phyloP scores from a whole-genome alignment of 2,329 filamentous ascomycete genomes.

The Clonostachys rhizophaga region DNA sequence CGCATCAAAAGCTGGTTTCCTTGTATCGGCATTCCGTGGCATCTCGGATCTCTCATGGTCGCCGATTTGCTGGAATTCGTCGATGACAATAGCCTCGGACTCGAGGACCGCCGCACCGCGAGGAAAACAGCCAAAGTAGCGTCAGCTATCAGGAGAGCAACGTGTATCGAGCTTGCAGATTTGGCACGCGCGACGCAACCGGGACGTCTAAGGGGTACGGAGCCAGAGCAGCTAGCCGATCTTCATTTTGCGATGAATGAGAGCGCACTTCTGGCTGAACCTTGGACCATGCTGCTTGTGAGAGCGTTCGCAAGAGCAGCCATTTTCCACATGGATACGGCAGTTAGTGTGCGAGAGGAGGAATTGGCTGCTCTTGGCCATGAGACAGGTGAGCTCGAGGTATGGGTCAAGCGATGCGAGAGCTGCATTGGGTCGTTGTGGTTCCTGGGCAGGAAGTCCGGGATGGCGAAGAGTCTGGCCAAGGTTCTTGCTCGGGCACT shows the following conservation, averaged over 20 bases:
- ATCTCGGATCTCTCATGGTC: constrained; percentile 48
- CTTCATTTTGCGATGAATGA: constrained; percentile 50
- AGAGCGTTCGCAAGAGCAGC: constrained; percentile 45
- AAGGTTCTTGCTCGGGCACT: no score
- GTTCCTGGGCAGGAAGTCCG: constrained; percentile 50
- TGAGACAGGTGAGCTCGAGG: neutral
- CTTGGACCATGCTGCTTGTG: constrained; percentile 53
- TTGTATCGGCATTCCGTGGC: constrained; percentile 52
- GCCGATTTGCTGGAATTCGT: constrained; percentile 48
- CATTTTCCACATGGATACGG: constrained; percentile 26
- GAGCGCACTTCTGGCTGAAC: constrained; percentile 53
- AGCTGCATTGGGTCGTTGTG: constrained; percentile 46
- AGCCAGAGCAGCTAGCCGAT: constrained; percentile 23
- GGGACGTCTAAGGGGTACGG: constrained; percentile 12
- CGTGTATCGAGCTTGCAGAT: constrained; percentile 39
- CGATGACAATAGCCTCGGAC: constrained; percentile 28
- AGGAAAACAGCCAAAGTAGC: constrained; percentile 25
- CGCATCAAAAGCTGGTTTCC: constrained; percentile 57
- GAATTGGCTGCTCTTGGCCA: constrained; percentile 13
- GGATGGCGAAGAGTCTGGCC: constrained; percentile 25
- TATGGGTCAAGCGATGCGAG: neutral
- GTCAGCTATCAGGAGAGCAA: constrained; percentile 31
- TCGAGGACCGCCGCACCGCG: constrained; percentile 13
- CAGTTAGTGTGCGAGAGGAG: constrained; percentile 15
- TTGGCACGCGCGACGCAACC: constrained; percentile 34